Base-by-base conservation (phyloP, 2,329 filamentous ascomycete species). In the Corynespora cassiicola region DNA sequence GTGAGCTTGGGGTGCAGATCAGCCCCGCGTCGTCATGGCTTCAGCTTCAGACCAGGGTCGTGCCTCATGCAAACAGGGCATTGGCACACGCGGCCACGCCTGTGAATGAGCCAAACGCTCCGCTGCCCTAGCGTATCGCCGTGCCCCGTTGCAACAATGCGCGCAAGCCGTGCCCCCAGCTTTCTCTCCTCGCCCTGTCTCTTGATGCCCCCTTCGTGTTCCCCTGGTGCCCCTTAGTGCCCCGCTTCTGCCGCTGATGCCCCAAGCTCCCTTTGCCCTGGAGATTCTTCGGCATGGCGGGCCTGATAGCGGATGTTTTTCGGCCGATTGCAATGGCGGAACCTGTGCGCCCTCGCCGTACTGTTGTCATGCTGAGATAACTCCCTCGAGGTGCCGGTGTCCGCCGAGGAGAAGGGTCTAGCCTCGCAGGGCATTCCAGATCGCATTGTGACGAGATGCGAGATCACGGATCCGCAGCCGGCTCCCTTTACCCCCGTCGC, bases 11-110 rank as follows among this genome's bases (percentile, higher is more conserved):
- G 34, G 15, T 40, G 36, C 21, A 37, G 41, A 27, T 39, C 6
- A 37, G 41, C 52, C 52, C 52, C 51, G 31, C 46, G 19, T 31
- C 53, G 47, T 54, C 52, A 51, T 45, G 14, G 44, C 43, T 34
- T 47, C 49, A 52, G 44, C 40, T 44, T n/a, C 27, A 36, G 30
- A 32, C 31, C 34, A 34, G 40, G 38, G 35, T 37, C 12, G 22
- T 32, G 27, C 33, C 23, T 41, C 28, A 36, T 45, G 45, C 42
- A 45, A 42, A 39, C 36, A 36, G 39, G 42, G 39, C 38, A 31
- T 10, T 36, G 25, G 19, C 39, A 32, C 14, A 32, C 39, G 16
- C 15, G 22, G 8, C 23, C 11, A 25, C 6, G 17, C 11, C n/a
- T 27, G 7, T n/a, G 25, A 23, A 22, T 27, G 8, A 24, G 22